Base-by-base conservation (phyloP, 2,329 filamentous ascomycete species). In the Dissoconium aciculare region DNA sequence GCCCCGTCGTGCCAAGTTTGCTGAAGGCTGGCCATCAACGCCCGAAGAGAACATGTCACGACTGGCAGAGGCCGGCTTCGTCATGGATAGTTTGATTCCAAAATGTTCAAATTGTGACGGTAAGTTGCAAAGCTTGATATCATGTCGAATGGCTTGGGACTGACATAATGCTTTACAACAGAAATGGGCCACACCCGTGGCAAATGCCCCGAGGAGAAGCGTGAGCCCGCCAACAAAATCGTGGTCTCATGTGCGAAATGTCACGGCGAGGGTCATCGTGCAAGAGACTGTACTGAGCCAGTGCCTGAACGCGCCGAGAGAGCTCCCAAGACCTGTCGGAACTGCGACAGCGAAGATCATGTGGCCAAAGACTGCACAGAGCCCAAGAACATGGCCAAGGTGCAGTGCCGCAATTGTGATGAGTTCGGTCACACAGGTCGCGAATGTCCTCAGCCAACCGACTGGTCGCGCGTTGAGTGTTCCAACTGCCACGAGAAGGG, bases 291-390 rank as follows among this genome's bases (percentile, higher is more conserved):
- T 40, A 69, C 71, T 1, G 56, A 66, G 3, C 35, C 55, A n/a
- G n/a, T n/a, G n/a, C n/a, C n/a, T n/a, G n/a, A n/a, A n/a, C n/a
- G n/a, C n/a, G n/a, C n/a, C n/a, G n/a, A n/a, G n/a, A n/a, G n/a
- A n/a, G n/a, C n/a, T n/a, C 42, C 46, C 17, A 41, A 53, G 14
- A 43, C 37, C 26, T 55, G 54, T 43, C 48, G 49, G 31, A 56
- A 55, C 36, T 56, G 52, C 36, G 44, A 52, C 19, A 17, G 34
- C 21, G 32, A 57, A 47, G 8, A 47, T 42, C 17, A 51, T 33
- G 74, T 72, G 44, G 62, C 66, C 17, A 62, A 62, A 24, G 73
- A 78, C 45, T 79, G 74, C 47, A 72, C 76, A 15, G 59, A 72
- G 50, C 72, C 67, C 11, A 63, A 64, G 34, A 67, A 69, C 36